Conservation (phyloP, 208 protist species). For the Plasmodiophora brassicae region DNA sequence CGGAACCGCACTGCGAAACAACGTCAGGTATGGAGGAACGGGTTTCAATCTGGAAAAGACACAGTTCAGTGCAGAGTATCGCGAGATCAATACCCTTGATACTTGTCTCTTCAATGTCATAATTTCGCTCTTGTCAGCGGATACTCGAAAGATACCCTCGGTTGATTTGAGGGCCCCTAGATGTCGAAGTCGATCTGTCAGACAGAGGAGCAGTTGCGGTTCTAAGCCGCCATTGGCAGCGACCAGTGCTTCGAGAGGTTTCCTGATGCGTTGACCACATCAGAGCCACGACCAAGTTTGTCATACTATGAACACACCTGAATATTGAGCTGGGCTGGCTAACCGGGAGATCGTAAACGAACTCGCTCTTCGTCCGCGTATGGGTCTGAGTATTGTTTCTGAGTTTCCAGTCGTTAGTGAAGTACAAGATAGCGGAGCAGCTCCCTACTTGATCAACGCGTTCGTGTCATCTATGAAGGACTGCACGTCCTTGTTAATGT, state of each 20-base stretch:
- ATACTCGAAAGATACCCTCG: neutral
- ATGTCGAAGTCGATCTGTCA: neutral
- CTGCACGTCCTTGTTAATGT: neutral
- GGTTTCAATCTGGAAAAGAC: neutral
- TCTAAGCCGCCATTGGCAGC: neutral
- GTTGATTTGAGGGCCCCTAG: neutral
- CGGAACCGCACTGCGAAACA: neutral
- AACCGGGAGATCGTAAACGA: neutral
- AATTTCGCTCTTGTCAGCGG: neutral
- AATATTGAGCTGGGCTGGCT: neutral
- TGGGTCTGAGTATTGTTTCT: neutral
- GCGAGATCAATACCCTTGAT: neutral
- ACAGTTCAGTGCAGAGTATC: neutral
- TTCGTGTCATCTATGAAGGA: neutral
- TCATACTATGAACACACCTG: neutral
- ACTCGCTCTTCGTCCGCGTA: neutral
- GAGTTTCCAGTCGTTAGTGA: neutral
- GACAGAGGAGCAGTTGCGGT: neutral
- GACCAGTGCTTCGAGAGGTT: neutral
- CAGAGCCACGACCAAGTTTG: neutral
- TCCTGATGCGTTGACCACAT: neutral
- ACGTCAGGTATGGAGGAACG: neutral
- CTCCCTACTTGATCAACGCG: neutral
- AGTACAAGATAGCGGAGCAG: neutral
- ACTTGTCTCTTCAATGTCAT: neutral